Evolutionary conservation across 108 stramenopile species (phyloP).

Genomic region (Skeletonema potamos): DNA sequence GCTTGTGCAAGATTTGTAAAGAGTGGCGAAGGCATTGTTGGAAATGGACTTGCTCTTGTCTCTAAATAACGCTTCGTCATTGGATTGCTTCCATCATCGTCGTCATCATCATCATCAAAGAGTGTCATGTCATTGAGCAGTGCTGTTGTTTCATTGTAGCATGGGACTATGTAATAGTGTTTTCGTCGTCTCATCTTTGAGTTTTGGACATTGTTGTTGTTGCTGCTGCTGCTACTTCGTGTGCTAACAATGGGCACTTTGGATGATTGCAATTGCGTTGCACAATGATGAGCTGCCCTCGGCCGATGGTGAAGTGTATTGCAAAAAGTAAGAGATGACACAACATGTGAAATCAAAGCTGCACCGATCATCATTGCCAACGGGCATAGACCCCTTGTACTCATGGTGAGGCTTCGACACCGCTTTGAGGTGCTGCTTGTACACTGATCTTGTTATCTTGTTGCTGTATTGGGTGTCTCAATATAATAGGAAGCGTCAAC

Average conservation of each 20-base stretch:
- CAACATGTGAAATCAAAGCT: neutral
- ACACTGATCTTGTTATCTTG: too few species aligned
- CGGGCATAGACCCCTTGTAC: neutral
- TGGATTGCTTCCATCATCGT: neutral
- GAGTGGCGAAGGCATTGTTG: conserved; percentile 69
- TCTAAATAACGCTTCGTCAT: neutral
- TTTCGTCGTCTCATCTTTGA: neutral
- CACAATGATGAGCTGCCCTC: neutral
- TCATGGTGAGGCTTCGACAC: neutral
- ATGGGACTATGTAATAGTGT: neutral
- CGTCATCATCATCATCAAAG: neutral
- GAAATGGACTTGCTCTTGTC: conserved; percentile 47
- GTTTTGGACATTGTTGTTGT: too few species aligned
- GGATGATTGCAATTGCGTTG: neutral
- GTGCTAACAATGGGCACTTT: neutral
- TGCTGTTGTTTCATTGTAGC: neutral
- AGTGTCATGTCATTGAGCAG: neutral
- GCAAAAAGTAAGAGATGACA: neutral
- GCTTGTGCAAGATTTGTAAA: conserved; percentile 74
- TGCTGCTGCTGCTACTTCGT: neutral
- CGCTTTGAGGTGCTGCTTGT: neutral
- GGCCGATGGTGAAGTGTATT: neutral
- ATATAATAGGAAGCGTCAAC: too few species aligned
- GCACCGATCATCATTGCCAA: neutral
- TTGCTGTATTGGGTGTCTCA: too few species aligned